Percentiles rank a stretch among this genome's conserved stretches.
These are phyloP conservation scores for Jamesozyma hellenica DNA, from an alignment of 805 yeast species.

Conservation along the genomic window DNA sequence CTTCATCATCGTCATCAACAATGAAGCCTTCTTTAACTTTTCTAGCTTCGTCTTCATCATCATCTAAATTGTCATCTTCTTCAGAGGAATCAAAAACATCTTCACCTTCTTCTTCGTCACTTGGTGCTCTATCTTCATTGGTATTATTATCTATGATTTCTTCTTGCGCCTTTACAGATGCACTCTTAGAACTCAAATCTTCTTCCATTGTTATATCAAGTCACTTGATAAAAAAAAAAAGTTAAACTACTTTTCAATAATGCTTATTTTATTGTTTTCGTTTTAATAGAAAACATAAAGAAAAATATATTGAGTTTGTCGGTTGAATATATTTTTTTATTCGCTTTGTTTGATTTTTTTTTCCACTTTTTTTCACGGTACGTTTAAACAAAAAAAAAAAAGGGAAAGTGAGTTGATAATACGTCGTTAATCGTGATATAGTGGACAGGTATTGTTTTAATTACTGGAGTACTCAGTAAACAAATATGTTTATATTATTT, in stretches of 20 bases:
- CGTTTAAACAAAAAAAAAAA: too few relatives aligned
- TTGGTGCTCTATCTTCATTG: constrained; percentile 31
- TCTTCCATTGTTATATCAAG: constrained; percentile 3
- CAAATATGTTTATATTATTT: too few relatives aligned
- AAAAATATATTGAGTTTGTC: too few relatives aligned
- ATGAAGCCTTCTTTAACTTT: constrained; percentile 85
- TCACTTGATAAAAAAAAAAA: not conserved
- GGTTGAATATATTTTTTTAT: not conserved
- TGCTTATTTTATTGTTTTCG: not conserved
- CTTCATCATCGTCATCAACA: constrained; percentile 84
- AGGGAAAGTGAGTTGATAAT: too few relatives aligned
- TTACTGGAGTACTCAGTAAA: too few relatives aligned
- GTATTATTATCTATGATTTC: constrained; percentile 19
- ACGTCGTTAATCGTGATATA: too few relatives aligned
- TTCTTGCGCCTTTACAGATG: constrained; percentile 19
- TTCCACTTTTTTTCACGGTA: not conserved
- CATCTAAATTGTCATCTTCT: constrained; percentile 79
- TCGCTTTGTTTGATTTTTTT: not conserved
- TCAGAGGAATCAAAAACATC: constrained; percentile 65
- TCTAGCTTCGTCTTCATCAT: constrained; percentile 81
- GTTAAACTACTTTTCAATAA: not conserved
- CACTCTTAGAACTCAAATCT: not conserved
- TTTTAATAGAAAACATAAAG: too few relatives aligned
- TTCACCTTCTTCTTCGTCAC: constrained; percentile 37
- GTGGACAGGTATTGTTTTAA: too few relatives aligned